Evolutionary conservation across 345 rosid species (phyloP).

Genomic region (Citrus hindsii): DNA sequence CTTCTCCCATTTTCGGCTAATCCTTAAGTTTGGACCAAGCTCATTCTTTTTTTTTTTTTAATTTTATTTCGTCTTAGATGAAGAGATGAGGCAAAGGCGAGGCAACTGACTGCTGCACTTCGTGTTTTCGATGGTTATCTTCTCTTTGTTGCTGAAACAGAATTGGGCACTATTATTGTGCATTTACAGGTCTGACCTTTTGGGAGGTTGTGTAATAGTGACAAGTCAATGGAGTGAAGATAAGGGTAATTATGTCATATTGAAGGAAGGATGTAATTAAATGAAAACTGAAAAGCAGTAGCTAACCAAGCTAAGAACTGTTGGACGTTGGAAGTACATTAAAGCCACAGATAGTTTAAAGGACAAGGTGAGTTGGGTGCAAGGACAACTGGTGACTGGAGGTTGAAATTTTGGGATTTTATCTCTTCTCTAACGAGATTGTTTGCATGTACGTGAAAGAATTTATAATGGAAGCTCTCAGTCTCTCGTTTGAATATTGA

Average conservation of each 20-base stretch:
- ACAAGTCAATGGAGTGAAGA: background rate
- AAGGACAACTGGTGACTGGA: background rate
- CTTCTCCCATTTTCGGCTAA: conserved; percentile 28
- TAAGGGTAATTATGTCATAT: conserved; percentile 17
- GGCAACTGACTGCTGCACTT: background rate
- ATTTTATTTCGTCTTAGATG: background rate
- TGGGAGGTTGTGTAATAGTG: conserved; percentile 16
- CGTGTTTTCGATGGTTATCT: background rate
- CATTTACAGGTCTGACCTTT: conserved; percentile 22
- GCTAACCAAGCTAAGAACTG: background rate
- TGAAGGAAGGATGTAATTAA: background rate
- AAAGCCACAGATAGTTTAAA: background rate
- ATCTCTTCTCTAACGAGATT: background rate
- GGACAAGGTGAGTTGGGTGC: background rate
- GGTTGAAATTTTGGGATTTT: background rate
- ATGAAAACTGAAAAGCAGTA: background rate
- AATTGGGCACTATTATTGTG: background rate
- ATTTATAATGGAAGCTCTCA: background rate
- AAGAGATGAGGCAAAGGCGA: background rate
- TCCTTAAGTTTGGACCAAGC: conserved; percentile 24
- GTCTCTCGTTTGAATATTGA: background rate
- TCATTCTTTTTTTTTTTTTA: conserved; percentile 19
- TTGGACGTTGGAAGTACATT: conserved; percentile 1
- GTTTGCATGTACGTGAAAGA: conserved; percentile 11
- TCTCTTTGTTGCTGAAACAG: conserved; percentile 17